Evolutionary conservation across 495 filamentous ascomycete species (phyloP).

Genomic region (Penicillium nucicola): DNA sequence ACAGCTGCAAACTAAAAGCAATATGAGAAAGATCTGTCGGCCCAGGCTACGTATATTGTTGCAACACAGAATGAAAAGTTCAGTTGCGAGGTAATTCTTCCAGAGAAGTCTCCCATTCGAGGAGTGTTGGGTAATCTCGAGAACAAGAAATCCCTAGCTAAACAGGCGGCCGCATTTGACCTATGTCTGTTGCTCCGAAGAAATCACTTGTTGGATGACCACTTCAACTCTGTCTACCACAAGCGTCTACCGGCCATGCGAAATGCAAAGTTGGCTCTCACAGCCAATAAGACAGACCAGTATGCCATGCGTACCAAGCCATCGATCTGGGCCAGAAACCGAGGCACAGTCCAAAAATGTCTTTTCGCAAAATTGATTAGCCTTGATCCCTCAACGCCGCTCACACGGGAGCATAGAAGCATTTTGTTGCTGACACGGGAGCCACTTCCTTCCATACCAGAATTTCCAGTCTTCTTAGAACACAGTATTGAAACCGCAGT

Average conservation of each 20-base stretch:
- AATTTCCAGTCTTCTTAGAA: constrained; percentile 69
- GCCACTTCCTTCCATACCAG: constrained; percentile 59
- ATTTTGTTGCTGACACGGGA: constrained; percentile 72
- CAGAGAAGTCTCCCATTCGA: constrained; percentile 69
- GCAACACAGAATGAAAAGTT: constrained; percentile 56
- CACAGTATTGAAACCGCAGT: constrained; percentile 57
- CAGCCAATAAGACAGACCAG: constrained; percentile 65
- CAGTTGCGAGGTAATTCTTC: constrained; percentile 78
- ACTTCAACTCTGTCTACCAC: constrained; percentile 69
- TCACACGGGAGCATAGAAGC: constrained; percentile 59
- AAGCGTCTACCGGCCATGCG: constrained; percentile 79
- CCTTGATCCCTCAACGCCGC: constrained; percentile 53
- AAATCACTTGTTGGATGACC: constrained; percentile 63
- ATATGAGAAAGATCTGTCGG: constrained; percentile 51
- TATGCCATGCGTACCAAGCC: constrained; percentile 84
- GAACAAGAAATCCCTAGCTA: constrained; percentile 71
- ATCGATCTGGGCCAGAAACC: constrained; percentile 61
- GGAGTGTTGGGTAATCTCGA: constrained; percentile 59
- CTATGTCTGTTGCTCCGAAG: constrained; percentile 69
- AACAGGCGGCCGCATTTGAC: constrained; percentile 87
- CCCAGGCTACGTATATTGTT: constrained; percentile 63
- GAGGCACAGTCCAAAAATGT: constrained; percentile 46
- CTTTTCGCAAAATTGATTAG: constrained; percentile 66
- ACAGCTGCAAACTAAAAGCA: constrained; percentile 39
- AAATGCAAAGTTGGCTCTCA: constrained; percentile 84